These are phyloP conservation scores for Yamadazyma sp. DNA, from an alignment of 1,139 yeast genomes.

Conservation along the genomic window DNA sequence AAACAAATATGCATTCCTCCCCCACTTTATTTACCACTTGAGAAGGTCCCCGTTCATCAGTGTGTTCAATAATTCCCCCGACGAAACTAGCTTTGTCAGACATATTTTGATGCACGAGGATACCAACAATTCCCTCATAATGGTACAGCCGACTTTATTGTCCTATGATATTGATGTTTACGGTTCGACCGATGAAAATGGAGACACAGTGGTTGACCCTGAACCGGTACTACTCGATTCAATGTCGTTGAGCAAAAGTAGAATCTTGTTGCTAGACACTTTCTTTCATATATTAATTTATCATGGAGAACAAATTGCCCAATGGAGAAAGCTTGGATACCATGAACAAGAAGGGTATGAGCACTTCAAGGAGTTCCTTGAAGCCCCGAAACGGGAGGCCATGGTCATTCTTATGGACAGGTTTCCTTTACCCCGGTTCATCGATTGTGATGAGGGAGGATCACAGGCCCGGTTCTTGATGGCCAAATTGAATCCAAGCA, in stretches of 20 bases:
- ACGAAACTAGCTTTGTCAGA: constrained; percentile 70
- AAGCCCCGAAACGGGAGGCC: constrained; percentile 68
- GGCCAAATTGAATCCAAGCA: constrained; percentile 74
- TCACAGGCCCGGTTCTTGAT: constrained; percentile 70
- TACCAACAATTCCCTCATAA: constrained; percentile 60
- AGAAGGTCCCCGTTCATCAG: constrained; percentile 69
- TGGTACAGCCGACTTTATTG: constrained; percentile 76
- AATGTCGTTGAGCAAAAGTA: constrained; percentile 58
- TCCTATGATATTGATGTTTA: constrained; percentile 60
- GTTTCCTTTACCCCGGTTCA: constrained; percentile 91
- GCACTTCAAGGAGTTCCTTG: constrained; percentile 59
- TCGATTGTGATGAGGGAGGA: constrained; percentile 87
- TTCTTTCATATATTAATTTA: constrained; percentile 71
- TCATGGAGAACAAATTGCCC: constrained; percentile 68
- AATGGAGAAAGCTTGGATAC: constrained; percentile 68
- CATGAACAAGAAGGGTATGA: constrained; percentile 66
- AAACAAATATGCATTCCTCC: constrained; percentile 72
- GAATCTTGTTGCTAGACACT: constrained; percentile 67
- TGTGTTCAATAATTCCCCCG: constrained; percentile 77
- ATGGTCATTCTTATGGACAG: constrained; percentile 65
- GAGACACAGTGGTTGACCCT: constrained; percentile 33
- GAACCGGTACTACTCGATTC: constrained; percentile 72
- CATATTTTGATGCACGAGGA: constrained; percentile 70
- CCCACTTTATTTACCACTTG: constrained; percentile 73
- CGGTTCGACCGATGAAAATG: constrained; percentile 46